Percentiles rank a stretch among this genome's conserved stretches.
These are phyloP conservation scores for Echria macrotheca DNA, from an alignment of 495 filamentous ascomycete species.

Conservation along the genomic window DNA sequence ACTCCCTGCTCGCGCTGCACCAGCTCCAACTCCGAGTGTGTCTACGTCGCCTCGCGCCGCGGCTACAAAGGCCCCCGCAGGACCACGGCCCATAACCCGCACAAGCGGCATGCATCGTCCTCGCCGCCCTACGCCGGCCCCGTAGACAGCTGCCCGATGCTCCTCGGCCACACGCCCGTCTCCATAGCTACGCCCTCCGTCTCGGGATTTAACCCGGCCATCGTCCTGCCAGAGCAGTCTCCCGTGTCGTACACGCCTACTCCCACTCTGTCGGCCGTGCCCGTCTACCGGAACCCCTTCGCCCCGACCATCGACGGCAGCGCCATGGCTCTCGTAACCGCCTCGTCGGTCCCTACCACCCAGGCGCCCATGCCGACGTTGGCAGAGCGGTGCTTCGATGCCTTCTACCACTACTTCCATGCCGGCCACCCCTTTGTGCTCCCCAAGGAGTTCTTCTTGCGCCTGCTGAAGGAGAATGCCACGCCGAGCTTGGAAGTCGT, in stretches of 20 bases:
- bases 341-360: constrained; percentile 7
- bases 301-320: constrained; percentile 25
- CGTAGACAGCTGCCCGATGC: constrained; percentile 41
- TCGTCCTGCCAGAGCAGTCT: constrained; percentile 36
- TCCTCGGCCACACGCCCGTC: constrained; percentile 33
- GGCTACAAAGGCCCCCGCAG: constrained; percentile 47
- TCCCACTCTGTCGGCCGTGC: constrained; percentile 26
- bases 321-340: constrained; percentile 19
- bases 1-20: constrained; percentile 43
- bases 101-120: constrained; percentile 46
- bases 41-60: constrained; percentile 47
- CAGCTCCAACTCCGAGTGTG: constrained; percentile 36
- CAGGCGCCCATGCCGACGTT: constrained; percentile 32
- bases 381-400: constrained; percentile 47
- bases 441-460: constrained; percentile 41
- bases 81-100: constrained; percentile 39
- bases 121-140: constrained; percentile 33
- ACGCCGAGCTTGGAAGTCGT: constrained; percentile 35
- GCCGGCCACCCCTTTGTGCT: constrained; percentile 62
- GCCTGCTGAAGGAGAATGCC: constrained; percentile 36
- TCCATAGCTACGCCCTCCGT: constrained; percentile 24
- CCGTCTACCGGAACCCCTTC: constrained; percentile 35
- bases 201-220: constrained; percentile 32
- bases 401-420: constrained; percentile 62
- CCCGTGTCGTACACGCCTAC: constrained; percentile 30